Evolutionary conservation across 306 rosid species (phyloP).

Genomic region (Heteromeles arbutifolia): DNA sequence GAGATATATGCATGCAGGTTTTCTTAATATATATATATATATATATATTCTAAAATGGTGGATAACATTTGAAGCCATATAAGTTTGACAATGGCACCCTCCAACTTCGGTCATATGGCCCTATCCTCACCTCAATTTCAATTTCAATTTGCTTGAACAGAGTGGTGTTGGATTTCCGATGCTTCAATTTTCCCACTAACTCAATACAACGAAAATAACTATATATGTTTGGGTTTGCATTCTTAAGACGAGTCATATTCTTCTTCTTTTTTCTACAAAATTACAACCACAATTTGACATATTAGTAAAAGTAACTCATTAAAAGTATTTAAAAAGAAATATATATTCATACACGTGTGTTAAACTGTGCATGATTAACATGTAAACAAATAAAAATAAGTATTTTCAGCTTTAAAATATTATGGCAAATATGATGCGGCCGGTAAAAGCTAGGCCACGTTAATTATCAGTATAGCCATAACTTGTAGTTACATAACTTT

Average conservation of each 20-base stretch:
- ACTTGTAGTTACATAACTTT: neutral
- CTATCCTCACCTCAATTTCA: conserved; percentile 25
- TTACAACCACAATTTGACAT: too few species aligned
- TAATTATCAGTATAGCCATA: neutral
- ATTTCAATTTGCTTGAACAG: conserved; percentile 22
- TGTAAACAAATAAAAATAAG: neutral
- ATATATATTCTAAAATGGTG: conserved; percentile 24
- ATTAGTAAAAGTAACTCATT: too few species aligned
- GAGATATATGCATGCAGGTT: conserved; percentile 35
- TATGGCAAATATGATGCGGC: neutral
- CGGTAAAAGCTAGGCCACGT: conserved; percentile 2
- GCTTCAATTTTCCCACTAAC: conserved; percentile 13
- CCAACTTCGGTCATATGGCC: neutral
- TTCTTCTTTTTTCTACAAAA: neutral
- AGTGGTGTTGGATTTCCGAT: conserved; percentile 35
- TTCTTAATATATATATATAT: neutral
- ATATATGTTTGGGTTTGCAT: neutral
- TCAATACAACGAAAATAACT: conserved; percentile 3
- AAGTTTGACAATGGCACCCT: conserved; percentile 27
- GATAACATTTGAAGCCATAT: conserved; percentile 10
- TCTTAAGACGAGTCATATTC: neutral
- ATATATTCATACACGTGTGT: too few species aligned
- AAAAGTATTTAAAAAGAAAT: too few species aligned
- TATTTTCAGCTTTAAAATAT: neutral
- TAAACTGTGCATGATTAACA: too few species aligned